phyloP scores from a whole-genome alignment of 208 protist genomes.

The Acanthamoeba divionensis region DNA sequence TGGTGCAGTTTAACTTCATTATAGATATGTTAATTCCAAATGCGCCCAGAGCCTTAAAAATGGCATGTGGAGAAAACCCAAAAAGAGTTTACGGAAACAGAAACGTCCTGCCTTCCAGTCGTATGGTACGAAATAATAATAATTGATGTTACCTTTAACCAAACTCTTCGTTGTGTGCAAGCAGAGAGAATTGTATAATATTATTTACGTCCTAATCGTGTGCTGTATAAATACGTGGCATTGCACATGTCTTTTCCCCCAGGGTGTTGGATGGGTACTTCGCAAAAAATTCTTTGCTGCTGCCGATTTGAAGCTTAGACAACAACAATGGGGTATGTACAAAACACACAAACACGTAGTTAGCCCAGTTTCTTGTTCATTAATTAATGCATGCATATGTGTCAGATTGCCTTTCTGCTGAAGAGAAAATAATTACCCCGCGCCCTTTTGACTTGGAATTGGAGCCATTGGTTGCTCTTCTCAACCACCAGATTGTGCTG shows the following conservation, averaged over 20 bases:
- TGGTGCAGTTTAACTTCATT: background rate
- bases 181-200: too few relatives aligned
- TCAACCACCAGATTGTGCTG: conserved; percentile 9
- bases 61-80: conserved; percentile 72
- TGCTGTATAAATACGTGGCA: too few relatives aligned
- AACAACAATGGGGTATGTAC: too few relatives aligned
- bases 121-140: too few relatives aligned
- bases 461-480: conserved; percentile 25
- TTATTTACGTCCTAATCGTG: too few relatives aligned
- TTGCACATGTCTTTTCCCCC: too few relatives aligned
- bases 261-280: conserved; percentile 7
- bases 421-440: background rate
- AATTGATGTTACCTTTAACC: too few relatives aligned
- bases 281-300: conserved; percentile 11
- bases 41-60: conserved; percentile 54
- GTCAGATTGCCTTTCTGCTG: background rate
- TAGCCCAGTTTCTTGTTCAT: background rate
- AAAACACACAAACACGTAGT: too few relatives aligned
- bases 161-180: too few relatives aligned
- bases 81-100: conserved; percentile 59
- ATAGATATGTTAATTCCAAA: conserved; percentile 47
- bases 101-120: background rate
- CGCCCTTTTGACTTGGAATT: conserved; percentile 49
- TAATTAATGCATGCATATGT: too few relatives aligned
- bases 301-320: too few relatives aligned